Evolutionary conservation across 331 rosid genomes (phyloP), one percentile per base, ranked within the genome.

Genomic region (Stylosanthes scabra): DNA sequence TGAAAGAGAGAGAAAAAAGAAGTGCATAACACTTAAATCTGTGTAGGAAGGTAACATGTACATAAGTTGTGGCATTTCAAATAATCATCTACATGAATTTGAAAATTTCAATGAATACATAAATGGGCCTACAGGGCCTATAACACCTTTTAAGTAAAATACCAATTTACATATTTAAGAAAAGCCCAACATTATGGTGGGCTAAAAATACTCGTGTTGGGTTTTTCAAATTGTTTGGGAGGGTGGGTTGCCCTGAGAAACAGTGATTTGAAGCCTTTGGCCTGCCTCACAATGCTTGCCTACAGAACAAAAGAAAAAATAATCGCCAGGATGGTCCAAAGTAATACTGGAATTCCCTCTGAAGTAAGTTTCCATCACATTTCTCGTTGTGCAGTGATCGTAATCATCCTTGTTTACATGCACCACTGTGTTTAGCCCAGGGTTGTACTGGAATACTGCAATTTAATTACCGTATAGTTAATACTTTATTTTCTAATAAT

Each of bases 241-340:
- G 1, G 44, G 11, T 1, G 5, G 29, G 2, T 67, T 59, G 16
- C 62, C 74, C 2, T 4, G 54, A 49, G 15, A 1, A 44, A 84
- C 89, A 10, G 6, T 62, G 79, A 93, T 11, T 52, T 67, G 57
- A 60, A 93, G 89, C 87, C 84, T 93, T 11, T 81, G 90, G 63
- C 98, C 98, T 1, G 47, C 59, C 62, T 90, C 93, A 10, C 98
- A 93, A 46, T 86, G 97, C 85, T 78, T 88, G 2, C 98, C 97
- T 2, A 87, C 75, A 2, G 88, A 83, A 66, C 55, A 78, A 29
- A 78, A 81, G 86, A 67, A 93, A 82, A 67, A 93, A 69, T 72
- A 80, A 51, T 89, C 87, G 0, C 93, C 98, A 1, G 84, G 46
- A 7, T 28, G 39, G 1, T 64, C 78, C 67, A 93, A 74, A 16